These are phyloP conservation scores for Lactarius vividus DNA, from an alignment of 768 basidiomycete species.

Conservation along the genomic window DNA sequence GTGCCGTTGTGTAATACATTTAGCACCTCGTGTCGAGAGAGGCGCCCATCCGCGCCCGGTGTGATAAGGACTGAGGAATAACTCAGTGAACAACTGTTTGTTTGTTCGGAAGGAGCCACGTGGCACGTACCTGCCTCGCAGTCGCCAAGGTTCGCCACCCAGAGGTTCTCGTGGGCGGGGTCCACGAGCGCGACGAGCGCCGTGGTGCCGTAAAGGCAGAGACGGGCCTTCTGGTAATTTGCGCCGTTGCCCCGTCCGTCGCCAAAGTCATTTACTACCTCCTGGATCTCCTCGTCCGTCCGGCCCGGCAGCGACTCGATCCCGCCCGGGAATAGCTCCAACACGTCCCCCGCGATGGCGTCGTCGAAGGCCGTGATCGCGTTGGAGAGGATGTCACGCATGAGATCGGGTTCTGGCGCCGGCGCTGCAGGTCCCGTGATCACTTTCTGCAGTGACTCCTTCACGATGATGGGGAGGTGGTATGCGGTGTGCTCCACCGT, in stretches of 20 bases:
- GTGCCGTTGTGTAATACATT: constrained; percentile 70
- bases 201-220: constrained; percentile 83
- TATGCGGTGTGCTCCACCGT: constrained; percentile 46
- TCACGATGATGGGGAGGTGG: constrained; percentile 43
- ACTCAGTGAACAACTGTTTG: not conserved
- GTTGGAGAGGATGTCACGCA: constrained; percentile 39
- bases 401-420: constrained; percentile 33
- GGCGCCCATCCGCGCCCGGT: constrained; percentile 45
- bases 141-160: constrained; percentile 80
- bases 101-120: not conserved
- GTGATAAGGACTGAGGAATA: constrained; percentile 41
- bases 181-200: constrained; percentile 73
- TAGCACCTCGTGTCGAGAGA: constrained; percentile 53
- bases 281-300: constrained; percentile 55
- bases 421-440: constrained; percentile 30
- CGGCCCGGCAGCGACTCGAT: constrained; percentile 41
- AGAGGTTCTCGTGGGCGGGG: constrained; percentile 66
- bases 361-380: constrained; percentile 43
- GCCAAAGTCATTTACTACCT: constrained; percentile 63
- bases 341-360: constrained; percentile 44
- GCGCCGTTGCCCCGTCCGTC: constrained; percentile 44
- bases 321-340: constrained; percentile 51
- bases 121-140: constrained; percentile 65
- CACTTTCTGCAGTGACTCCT: constrained; percentile 37
- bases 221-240: constrained; percentile 64